Evolutionary conservation across 352 stramenopile genomes (phyloP), one percentile per base, ranked within the genome.

Genomic region (Pythium scleroteichum): DNA sequence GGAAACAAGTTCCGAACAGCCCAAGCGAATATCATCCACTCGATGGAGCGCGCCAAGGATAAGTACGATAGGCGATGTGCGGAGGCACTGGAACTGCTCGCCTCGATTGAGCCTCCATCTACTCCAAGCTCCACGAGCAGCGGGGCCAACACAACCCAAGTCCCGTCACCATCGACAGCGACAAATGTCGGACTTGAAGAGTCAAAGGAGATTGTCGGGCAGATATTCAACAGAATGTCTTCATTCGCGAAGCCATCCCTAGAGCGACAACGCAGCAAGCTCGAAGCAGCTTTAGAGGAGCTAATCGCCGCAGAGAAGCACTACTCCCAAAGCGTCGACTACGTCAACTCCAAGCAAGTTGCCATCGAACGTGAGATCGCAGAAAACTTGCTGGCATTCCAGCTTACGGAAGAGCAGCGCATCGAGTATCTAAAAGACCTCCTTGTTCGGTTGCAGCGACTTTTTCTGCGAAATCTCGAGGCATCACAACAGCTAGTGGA

Each of bases 331-430:
- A 75, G 69, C 1, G 79, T 92, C 13, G 82, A 92, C 26, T 76
- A 82, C 42, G 73, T 79, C 40, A 92, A 92, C 52, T 74, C 73
- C 0, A 82, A 91, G 54, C 79, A 78, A 1, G 56, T 79, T 17
- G 77, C 85, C 26, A 75, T 87, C 40, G 85, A 92, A 53, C 72
- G 74, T 19, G 80, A 91, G 59, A 82, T 87, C 38, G 82, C 83
- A 39, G 85, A 92, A 26, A 94, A 94, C 35, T 51, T 94, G 10
- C 69, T 82, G 20, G 85, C 81, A 3, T 90, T 94, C 56, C 82
- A 94, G 55, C 68, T 94, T 7, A 94, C 85, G 26, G 85, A 94
- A 66, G 85, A 94, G 47, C 85, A 92, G 50, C 79, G 85, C 3
- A 70, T 94, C 1, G 85, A 91, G 39, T 94, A 91, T 42, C 62